Percentiles rank a stretch among this genome's conserved stretches.
phyloP scores from a whole-genome alignment of 2,329 filamentous ascomycete species.

The Ascosphaera acerosa region DNA sequence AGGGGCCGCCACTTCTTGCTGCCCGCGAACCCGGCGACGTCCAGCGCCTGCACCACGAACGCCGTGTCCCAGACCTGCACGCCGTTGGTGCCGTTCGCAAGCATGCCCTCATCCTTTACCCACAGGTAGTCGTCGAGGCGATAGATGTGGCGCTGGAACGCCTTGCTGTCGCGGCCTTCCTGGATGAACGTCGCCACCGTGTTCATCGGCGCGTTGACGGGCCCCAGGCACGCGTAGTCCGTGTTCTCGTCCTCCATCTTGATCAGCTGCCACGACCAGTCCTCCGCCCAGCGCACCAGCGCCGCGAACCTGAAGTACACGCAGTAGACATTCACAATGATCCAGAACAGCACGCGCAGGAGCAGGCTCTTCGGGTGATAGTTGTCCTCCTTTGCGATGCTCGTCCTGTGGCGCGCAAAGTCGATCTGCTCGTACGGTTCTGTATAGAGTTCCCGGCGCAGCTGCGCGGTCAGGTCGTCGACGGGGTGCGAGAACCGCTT shows the following conservation, averaged over 20 bases:
- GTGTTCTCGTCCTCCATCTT: constrained; percentile 88
- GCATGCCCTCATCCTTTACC: constrained; percentile 79
- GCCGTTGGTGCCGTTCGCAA: constrained; percentile 92
- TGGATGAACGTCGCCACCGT: constrained; percentile 63
- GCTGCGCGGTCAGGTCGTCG: constrained; percentile 42
- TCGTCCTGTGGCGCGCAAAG: constrained; percentile 57
- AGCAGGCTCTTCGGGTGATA: constrained; percentile 82
- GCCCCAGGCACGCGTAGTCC: constrained; percentile 59
- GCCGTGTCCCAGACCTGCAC: constrained; percentile 94
- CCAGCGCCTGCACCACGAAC: constrained; percentile 61
- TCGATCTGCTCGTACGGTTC: constrained; percentile 54
- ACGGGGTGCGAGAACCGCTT: constrained; percentile 54
- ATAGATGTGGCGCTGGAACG: constrained; percentile 53
- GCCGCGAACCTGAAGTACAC: constrained; percentile 44
- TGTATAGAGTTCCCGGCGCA: constrained; percentile 62
- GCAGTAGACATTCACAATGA: constrained; percentile 55
- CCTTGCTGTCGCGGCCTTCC: constrained; percentile 49
- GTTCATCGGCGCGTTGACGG: constrained; percentile 80
- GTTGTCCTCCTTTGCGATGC: constrained; percentile 55
- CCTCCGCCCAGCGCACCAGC: constrained; percentile 47
- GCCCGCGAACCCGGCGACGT: constrained; percentile 53
- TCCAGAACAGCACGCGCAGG: constrained; percentile 52
- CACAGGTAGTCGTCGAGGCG: constrained; percentile 68
- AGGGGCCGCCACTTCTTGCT: constrained; percentile 58
- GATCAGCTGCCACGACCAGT: constrained; percentile 59